phyloP scores from a whole-genome alignment of 108 stramenopile genomes.

The Licmophora abbreviata region DNA sequence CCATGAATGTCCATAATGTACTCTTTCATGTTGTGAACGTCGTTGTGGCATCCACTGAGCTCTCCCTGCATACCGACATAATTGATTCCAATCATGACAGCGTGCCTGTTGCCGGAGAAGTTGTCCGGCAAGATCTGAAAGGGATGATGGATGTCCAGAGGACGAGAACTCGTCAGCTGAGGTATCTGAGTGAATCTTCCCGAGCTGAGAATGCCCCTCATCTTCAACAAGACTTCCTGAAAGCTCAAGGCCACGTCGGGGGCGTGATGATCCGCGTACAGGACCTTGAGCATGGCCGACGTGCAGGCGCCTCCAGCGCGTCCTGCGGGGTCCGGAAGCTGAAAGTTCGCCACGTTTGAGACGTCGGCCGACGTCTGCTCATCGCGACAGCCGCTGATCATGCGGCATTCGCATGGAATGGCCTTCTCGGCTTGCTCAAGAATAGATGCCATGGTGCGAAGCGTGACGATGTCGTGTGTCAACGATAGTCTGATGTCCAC shows the following conservation, averaged over 20 bases:
- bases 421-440: constrained; percentile 39
- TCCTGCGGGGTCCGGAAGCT: constrained; percentile 72
- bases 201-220: constrained; percentile 22
- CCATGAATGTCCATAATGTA: constrained; percentile 75
- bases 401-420: constrained; percentile 69
- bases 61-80: constrained; percentile 83
- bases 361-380: constrained; percentile 67
- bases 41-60: constrained; percentile 86
- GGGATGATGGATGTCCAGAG: constrained; percentile 34
- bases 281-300: constrained; percentile 61
- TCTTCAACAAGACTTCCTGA: constrained; percentile 38
- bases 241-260: constrained; percentile 29
- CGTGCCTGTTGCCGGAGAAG: constrained; percentile 34
- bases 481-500: not conserved
- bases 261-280: constrained; percentile 24
- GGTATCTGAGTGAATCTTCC: constrained; percentile 37
- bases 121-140: constrained; percentile 35
- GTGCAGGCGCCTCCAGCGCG: constrained; percentile 84
- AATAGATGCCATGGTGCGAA: constrained; percentile 3
- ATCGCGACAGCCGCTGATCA: constrained; percentile 85
- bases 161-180: constrained; percentile 33
- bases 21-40: constrained; percentile 87
- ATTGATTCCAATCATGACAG: constrained; percentile 81
- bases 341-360: constrained; percentile 63
- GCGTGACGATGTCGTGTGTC: not conserved